Base-by-base conservation (phyloP, 352 stramenopile genomes). In the Pythium phragmiticola region DNA sequence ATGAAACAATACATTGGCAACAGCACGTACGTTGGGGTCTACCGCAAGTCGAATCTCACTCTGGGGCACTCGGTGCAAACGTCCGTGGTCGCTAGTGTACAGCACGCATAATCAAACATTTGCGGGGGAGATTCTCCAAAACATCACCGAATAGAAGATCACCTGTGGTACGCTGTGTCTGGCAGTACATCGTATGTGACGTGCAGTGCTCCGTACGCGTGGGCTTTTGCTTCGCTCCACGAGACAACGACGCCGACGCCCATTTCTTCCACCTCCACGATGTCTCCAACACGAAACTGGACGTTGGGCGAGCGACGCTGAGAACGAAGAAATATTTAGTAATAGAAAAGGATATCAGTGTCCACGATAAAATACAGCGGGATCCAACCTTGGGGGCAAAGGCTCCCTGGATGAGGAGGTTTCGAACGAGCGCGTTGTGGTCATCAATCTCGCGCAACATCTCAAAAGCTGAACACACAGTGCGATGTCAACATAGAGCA, bases 181-280 rank as follows among this genome's bases (percentile, higher is more conserved):
- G 77, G 77, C 28, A 94, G 43, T 46, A 94, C 67, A 50, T 89
- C 81, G 62, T 94, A 94, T 41, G 77, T 81, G 23, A 90, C 77
- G 16, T 65, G 66, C 36, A 74, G 39, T 17, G 75, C 69, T n/a
- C 63, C 72, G 17, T 65, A 73, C 39, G 66, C 78, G 60, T 86
- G 55, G 57, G 64, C 52, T 48, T 59, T 50, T 39, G 68, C 50
- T 78, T 71, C 50, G 60, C 62, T 71, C 87, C 87, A 95, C 1
- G 72, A 71, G 16, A 80, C 84, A 49, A 95, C 70, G 23, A 92
- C 84, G 7, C 84, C 83, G 11, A 65, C 54, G 3, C 78, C 82
- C 1, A 84, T 61, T 7, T 73, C 71, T 19, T 84, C 72, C 36
- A 92, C 75, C 37, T 82, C 56, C 2, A 95, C 82, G 19, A 94